Evolutionary conservation across 2,329 filamentous ascomycete genomes (phyloP).

Genomic region (Epichloe aotearoae): DNA sequence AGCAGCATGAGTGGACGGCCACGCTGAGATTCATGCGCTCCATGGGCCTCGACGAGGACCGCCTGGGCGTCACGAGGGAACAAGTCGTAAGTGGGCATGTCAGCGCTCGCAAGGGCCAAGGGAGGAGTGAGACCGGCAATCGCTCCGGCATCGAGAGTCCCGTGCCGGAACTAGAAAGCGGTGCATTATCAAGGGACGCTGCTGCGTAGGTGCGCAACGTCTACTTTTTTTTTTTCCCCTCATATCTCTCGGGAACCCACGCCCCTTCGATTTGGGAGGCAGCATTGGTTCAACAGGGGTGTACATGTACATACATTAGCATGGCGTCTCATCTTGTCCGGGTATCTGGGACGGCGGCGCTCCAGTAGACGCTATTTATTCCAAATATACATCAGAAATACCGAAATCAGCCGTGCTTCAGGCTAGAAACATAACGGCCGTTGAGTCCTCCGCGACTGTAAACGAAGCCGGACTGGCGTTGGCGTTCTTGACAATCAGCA

Average conservation of each 20-base stretch:
- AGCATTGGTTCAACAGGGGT: too few relatives aligned
- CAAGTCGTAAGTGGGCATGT: conserved; percentile 8
- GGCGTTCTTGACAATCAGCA: too few relatives aligned
- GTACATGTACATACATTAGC: too few relatives aligned
- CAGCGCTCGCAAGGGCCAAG: neutral
- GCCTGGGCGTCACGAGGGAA: conserved; percentile 9
- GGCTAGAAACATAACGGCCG: too few relatives aligned
- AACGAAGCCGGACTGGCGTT: too few relatives aligned
- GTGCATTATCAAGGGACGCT: neutral
- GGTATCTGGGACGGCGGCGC: too few relatives aligned
- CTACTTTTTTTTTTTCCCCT: neutral
- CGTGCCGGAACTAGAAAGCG: neutral
- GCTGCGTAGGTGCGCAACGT: neutral
- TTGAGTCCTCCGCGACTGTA: too few relatives aligned
- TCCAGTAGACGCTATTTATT: too few relatives aligned
- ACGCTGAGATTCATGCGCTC: conserved; percentile 30
- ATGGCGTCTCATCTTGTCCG: too few relatives aligned
- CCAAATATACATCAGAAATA: too few relatives aligned
- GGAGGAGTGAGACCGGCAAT: neutral
- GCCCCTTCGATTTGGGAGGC: rapidly evolving
- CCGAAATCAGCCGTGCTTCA: too few relatives aligned
- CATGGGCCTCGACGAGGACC: conserved; percentile 28
- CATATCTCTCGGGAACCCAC: too few relatives aligned
- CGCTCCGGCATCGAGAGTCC: neutral
- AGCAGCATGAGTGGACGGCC: conserved; percentile 43